These are phyloP conservation scores for Ophiostoma perfectum DNA, from an alignment of 2,329 filamentous ascomycete species.

Conservation along the genomic window DNA sequence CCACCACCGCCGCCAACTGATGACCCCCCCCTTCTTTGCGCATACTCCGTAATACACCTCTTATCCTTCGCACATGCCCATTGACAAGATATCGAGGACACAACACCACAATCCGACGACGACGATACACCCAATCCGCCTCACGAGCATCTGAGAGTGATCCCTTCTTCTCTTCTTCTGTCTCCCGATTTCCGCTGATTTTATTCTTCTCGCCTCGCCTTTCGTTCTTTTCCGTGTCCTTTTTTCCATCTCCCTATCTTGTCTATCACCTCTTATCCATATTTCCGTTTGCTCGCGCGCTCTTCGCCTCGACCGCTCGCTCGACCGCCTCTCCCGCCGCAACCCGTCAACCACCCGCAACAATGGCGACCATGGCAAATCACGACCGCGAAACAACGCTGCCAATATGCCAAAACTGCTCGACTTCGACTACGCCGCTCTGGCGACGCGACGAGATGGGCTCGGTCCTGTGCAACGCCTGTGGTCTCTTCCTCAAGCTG, in stretches of 20 bases:
- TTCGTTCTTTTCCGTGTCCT: background rate
- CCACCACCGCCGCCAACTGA: conserved; percentile 21
- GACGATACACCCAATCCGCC: background rate
- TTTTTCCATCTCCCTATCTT: conserved; percentile 8
- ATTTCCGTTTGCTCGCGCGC: background rate
- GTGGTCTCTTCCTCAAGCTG: conserved; percentile 93
- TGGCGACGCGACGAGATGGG: conserved; percentile 97
- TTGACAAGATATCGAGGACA: conserved; percentile 16
- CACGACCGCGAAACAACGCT: conserved; percentile 60
- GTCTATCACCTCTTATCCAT: conserved; percentile 9
- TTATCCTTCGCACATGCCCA: conserved; percentile 19
- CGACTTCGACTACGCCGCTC: conserved; percentile 88
- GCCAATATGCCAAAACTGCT: conserved; percentile 95
- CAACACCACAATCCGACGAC: conserved; percentile 5
- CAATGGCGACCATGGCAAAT: conserved; percentile 50
- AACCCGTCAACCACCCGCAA: background rate
- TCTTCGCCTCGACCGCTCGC: background rate
- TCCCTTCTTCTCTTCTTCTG: background rate
- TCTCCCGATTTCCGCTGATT: background rate
- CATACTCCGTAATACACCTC: conserved; percentile 13
- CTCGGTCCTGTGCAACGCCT: conserved; percentile 95
- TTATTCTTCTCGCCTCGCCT: background rate
- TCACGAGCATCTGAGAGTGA: background rate
- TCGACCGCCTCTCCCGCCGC: background rate
- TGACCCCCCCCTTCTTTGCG: conserved; percentile 17